A percentile compares a stretch with the other conserved stretches of the same genome.
These are phyloP conservation scores for Juncus effusus DNA, from an alignment of 176 grass and related monocot genomes.

Conservation along the genomic window DNA sequence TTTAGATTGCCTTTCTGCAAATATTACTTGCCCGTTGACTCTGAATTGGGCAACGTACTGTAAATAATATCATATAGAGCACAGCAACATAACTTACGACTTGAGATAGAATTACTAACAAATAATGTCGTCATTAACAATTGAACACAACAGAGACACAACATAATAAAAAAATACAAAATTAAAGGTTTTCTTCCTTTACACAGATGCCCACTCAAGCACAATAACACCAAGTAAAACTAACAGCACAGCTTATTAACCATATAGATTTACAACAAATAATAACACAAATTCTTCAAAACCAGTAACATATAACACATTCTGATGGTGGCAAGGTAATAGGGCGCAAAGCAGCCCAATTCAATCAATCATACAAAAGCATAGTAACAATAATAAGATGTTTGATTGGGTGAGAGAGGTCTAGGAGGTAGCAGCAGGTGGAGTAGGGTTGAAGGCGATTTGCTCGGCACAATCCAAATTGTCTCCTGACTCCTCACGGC, in stretches of 20 bases:
- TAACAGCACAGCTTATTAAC: constrained; percentile 14
- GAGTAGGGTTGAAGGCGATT: constrained; percentile 59
- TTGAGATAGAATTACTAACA: no score
- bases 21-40: no score
- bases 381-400: constrained; percentile 11
- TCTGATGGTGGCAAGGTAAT: not conserved
- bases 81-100: no score
- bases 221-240: constrained; percentile 12
- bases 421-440: constrained; percentile 18
- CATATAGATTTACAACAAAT: constrained; percentile 20
- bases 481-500: constrained; percentile 46
- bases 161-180: constrained; percentile 8
- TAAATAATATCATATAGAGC: no score
- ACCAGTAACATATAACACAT: constrained; percentile 11
- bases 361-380: not conserved
- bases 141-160: not conserved
- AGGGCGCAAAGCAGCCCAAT: not conserved
- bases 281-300: constrained; percentile 20
- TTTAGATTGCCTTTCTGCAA: no score
- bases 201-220: no score
- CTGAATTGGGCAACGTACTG: no score
- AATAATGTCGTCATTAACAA: no score
- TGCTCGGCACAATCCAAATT: constrained; percentile 81
- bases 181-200: constrained; percentile 9
- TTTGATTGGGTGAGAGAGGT: not conserved